Percentiles rank a stretch among this genome's conserved stretches.
phyloP scores from a whole-genome alignment of 2,329 filamentous ascomycete species.

The Cladosporium sp. region DNA sequence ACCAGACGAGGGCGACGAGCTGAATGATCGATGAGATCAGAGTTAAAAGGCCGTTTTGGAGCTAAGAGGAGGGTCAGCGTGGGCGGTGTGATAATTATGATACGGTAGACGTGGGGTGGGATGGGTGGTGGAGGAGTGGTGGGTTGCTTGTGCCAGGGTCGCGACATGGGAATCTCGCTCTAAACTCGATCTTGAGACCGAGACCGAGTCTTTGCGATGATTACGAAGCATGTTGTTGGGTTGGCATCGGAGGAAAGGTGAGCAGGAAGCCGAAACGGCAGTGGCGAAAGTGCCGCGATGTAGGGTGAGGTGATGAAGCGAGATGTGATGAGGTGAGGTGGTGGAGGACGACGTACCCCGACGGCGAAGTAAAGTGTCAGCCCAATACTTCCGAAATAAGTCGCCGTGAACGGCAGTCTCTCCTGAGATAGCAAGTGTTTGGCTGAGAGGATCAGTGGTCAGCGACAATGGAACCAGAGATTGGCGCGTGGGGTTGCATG shows the following conservation, averaged over 20 bases:
- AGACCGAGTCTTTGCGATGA: constrained; percentile 2
- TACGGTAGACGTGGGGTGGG: constrained; percentile 10
- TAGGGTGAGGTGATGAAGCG: constrained; percentile 11
- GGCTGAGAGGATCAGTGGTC: constrained; percentile 34
- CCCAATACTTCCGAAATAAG: constrained; percentile 89
- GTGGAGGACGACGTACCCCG: constrained; percentile 62
- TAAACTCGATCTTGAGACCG: background rate
- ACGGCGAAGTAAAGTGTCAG: constrained; percentile 89
- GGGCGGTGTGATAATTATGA: constrained; percentile 1
- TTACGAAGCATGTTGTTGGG: constrained; percentile 16
- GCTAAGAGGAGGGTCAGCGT: constrained; percentile 45
- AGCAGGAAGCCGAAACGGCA: constrained; percentile 16
- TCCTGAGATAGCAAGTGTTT: constrained; percentile 80
- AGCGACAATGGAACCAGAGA: constrained; percentile 10
- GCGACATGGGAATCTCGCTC: too few species aligned
- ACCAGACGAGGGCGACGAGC: constrained; percentile 80
- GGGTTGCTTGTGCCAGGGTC: background rate
- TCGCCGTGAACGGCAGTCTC: constrained; percentile 84
- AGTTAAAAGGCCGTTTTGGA: constrained; percentile 79
- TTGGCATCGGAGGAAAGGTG: constrained; percentile 15
- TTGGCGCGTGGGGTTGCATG: constrained; percentile 13
- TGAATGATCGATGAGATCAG: constrained; percentile 80
- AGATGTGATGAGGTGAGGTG: constrained; percentile 5
- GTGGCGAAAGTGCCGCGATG: constrained; percentile 7
- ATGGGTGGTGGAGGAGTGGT: background rate